Percentiles rank a stretch among this genome's conserved stretches.
phyloP scores from a whole-genome alignment of 805 yeast species.

The Starmerella asiatica region DNA sequence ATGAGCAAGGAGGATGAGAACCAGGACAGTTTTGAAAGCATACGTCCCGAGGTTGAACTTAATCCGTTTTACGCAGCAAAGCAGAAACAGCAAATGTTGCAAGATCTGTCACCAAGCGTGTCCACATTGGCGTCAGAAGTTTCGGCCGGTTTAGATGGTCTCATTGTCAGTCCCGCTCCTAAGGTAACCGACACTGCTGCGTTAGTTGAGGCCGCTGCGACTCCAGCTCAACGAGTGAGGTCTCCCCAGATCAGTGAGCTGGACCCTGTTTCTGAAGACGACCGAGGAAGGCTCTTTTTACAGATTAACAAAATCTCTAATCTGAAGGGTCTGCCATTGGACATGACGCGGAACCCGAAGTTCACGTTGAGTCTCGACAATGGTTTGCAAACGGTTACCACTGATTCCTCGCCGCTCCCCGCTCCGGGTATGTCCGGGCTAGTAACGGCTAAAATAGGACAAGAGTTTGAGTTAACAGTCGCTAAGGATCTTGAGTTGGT shows the following conservation, averaged over 20 bases:
- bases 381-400: slow-evolving; percentile 23
- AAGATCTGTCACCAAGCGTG: slow-evolving; percentile 4
- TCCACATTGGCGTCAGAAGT: slow-evolving; percentile 3
- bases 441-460: slow-evolving; percentile 24
- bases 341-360: slow-evolving; percentile 19
- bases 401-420: slow-evolving; percentile 18
- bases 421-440: slow-evolving; percentile 14
- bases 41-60: neutral
- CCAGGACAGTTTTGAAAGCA: neutral
- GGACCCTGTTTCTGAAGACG: slow-evolving; percentile 20
- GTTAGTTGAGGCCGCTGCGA: neutral
- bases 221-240: neutral
- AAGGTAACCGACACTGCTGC: neutral
- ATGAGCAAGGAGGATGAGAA: neutral
- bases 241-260: slow-evolving; percentile 13
- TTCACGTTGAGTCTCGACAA: slow-evolving; percentile 22
- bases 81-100: neutral
- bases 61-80: slow-evolving; percentile 6
- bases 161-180: neutral
- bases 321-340: slow-evolving; percentile 20
- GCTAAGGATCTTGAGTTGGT: slow-evolving; percentile 48
- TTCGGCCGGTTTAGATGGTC: neutral
- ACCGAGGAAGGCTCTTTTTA: slow-evolving; percentile 22
- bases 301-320: slow-evolving; percentile 20
- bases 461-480: slow-evolving; percentile 68